A percentile compares a stretch with the other conserved stretches of the same genome.
Evolutionary conservation across 2,329 filamentous ascomycete species (phyloP).

Genomic region (Pseudovirgaria hyperparasitica): DNA sequence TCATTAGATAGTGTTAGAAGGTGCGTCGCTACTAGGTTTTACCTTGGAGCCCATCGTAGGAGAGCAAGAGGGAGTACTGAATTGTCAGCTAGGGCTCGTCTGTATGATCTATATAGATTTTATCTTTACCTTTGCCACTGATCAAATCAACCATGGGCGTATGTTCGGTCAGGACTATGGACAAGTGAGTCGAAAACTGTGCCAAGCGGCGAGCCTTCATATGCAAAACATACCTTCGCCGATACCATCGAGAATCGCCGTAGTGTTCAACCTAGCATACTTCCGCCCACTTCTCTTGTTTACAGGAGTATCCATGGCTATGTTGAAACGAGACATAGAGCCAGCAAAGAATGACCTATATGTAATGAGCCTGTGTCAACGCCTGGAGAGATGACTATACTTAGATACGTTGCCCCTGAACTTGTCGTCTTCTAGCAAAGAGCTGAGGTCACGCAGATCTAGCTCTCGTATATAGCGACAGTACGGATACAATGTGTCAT

Average conservation of each 20-base stretch:
- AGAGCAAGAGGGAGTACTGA: slow-evolving; percentile 40
- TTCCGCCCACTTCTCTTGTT: slow-evolving; percentile 15
- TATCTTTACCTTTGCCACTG: slow-evolving; percentile 35
- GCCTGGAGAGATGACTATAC: slow-evolving; percentile 21
- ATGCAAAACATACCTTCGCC: slow-evolving; percentile 39
- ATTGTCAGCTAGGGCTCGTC: slow-evolving; percentile 6
- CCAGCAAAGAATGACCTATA: slow-evolving; percentile 39
- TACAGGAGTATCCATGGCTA: slow-evolving; percentile 13
- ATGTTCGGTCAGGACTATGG: slow-evolving; percentile 32
- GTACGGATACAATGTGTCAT: slow-evolving; percentile 53
- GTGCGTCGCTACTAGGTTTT: too few species aligned
- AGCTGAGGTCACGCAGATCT: slow-evolving; percentile 47
- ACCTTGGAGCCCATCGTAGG: slow-evolving; percentile 45
- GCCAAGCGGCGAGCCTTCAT: slow-evolving; percentile 5
- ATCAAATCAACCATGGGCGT: slow-evolving; percentile 45
- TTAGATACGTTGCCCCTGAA: slow-evolving; percentile 46
- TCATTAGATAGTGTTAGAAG: too few species aligned
- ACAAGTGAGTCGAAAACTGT: slow-evolving; percentile 7
- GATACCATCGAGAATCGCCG: slow-evolving; percentile 33
- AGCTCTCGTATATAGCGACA: slow-evolving; percentile 53
- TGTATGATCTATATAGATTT: neutral
- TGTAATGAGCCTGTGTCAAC: slow-evolving; percentile 3
- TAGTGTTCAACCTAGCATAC: slow-evolving; percentile 24
- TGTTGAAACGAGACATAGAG: slow-evolving; percentile 32
- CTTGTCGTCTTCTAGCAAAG: slow-evolving; percentile 46